Evolutionary conservation across 2,329 filamentous ascomycete species (phyloP), one percentile per base, ranked within the genome.

Genomic region (Beauveria bassiana): DNA sequence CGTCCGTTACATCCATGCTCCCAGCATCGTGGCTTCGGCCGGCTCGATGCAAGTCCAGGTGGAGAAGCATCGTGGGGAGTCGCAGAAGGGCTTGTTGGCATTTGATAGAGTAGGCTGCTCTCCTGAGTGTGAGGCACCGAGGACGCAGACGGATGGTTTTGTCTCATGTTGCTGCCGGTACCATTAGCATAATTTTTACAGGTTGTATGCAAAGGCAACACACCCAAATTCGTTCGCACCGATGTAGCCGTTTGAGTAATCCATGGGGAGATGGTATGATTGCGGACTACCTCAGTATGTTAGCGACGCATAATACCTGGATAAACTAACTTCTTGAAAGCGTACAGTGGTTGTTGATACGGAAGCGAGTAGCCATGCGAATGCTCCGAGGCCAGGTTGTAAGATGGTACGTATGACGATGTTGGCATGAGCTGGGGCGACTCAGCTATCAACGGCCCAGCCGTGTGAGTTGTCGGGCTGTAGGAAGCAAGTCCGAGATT

Each of bases 1-100:
- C 93, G 87, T 22, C 93, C 93, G 69, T 97, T 96, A 79, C 93
- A 98, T 12, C 93, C 93, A 70, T 98, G 93, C 64, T 97, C 93
- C 90, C 91, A 98, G 75, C 93, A 97, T 72, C 96, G 91, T 51
- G 93, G 92, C 76, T 96, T 96, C n/a, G 91, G 91, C 66, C 90
- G 84, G 67, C 86, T 87, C 72, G 89, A 88, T 20, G 92, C 81
- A 18, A 92, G 85, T 63, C 89, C 56, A 3, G 40, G 28, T 16
- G 34, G 40, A 14, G 49, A 45, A 18, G 24, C 18, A 31, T 59
- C 56, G 5, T 38, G 45, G 5, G 58, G 10, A 2, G 16, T 26
- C 3, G 24, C 22, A 5, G 38, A n/a, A 12, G 60, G 60, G 40
- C 53, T 57, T 18, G 40, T 20, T 12, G 60, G 60, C 40, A 79